A percentile compares a stretch with the other conserved stretches of the same genome.
These are phyloP conservation scores for Peniophora sp. DNA, from an alignment of 1,284 basidiomycete species.

Conservation along the genomic window DNA sequence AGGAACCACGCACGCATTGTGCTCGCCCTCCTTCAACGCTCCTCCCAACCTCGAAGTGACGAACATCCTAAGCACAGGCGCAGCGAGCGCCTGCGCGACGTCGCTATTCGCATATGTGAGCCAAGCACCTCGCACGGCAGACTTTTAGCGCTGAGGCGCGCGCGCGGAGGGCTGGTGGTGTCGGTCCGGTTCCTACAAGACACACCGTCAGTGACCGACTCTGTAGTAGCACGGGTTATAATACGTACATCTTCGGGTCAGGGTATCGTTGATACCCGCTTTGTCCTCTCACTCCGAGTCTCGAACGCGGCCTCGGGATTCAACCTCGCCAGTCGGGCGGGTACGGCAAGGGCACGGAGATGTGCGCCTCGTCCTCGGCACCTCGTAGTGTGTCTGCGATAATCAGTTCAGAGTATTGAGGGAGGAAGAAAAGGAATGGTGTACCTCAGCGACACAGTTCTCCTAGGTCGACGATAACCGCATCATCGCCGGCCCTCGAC, in stretches of 20 bases:
- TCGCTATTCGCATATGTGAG: constrained; percentile 53
- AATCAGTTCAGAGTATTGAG: constrained; percentile 32
- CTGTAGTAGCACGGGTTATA: constrained; percentile 7
- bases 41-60: constrained; percentile 60
- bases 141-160: constrained; percentile 75
- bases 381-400: constrained; percentile 51
- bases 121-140: constrained; percentile 70
- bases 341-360: no score
- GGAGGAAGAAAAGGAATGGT: no score
- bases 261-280: constrained; percentile 61
- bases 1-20: constrained; percentile 54
- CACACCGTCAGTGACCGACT: constrained; percentile 44
- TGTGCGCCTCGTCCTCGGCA: constrained; percentile 46
- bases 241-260: constrained; percentile 35
- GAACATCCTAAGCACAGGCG: constrained; percentile 72
- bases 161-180: constrained; percentile 50
- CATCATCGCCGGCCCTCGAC: no score
- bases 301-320: constrained; percentile 74
- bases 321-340: constrained; percentile 70
- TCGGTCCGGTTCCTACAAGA: constrained; percentile 62
- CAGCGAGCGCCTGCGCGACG: constrained; percentile 57
- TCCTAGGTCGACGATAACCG: no score
- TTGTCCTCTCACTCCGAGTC: constrained; percentile 62
- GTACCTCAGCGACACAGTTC: no score
- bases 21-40: constrained; percentile 45